Conservation (phyloP, 139 green algal species). For the Volvox reticuliferus region DNA sequence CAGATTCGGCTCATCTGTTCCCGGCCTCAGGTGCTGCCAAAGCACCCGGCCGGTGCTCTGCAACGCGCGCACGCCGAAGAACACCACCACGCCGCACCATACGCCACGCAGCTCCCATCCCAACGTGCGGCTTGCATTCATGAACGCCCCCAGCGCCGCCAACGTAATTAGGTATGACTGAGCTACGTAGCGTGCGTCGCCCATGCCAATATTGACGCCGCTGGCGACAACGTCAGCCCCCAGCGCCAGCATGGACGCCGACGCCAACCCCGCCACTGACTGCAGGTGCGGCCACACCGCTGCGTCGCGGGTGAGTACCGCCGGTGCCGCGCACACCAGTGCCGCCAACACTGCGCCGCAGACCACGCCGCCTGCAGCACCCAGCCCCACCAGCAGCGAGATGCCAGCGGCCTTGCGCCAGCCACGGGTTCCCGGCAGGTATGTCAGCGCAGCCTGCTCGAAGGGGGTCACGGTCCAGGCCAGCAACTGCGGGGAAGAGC, state of each 20-base stretch:
- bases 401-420: conserved; percentile 43
- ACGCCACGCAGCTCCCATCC: conserved; percentile 65
- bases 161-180: conserved; percentile 71
- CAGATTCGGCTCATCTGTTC: neutral
- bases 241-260: conserved; percentile 69
- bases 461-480: conserved; percentile 72
- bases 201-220: conserved; percentile 66
- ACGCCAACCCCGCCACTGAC: conserved; percentile 42
- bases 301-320: conserved; percentile 65
- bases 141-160: conserved; percentile 58
- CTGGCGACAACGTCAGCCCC: conserved; percentile 73
- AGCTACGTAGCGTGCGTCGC: conserved; percentile 4
- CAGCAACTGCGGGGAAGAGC: conserved; percentile 48
- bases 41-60: conserved; percentile 51
- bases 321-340: conserved; percentile 55
- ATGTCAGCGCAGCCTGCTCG: conserved; percentile 63
- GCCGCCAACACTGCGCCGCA: conserved; percentile 43
- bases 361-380: conserved; percentile 50
- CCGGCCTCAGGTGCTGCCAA: neutral
- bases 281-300: conserved; percentile 70
- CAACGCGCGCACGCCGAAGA: conserved; percentile 68
- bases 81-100: conserved; percentile 75
- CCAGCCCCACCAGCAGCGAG: conserved; percentile 54
- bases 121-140: conserved; percentile 43
- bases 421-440: conserved; percentile 25